Evolutionary conservation across 805 yeast species (phyloP).

Genomic region (Metschnikowia cubensis): DNA sequence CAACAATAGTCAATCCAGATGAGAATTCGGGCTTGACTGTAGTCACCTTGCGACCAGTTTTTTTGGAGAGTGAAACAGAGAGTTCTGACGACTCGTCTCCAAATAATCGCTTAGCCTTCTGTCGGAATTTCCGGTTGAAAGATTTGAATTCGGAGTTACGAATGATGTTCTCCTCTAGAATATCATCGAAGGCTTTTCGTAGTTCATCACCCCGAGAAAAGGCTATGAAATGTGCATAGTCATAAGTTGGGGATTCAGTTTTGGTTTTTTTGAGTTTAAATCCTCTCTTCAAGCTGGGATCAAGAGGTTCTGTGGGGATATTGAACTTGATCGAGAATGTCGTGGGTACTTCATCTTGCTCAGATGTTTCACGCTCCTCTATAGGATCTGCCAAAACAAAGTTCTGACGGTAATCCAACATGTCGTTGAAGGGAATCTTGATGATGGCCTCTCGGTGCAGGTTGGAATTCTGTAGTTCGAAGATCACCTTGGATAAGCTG

Average conservation of each 20-base stretch:
- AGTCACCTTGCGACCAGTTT: slow-evolving; percentile 3
- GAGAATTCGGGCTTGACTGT: slow-evolving; percentile 15
- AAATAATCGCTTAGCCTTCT: slow-evolving; percentile 7
- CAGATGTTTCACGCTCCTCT: slow-evolving; percentile 5
- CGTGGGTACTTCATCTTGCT: slow-evolving; percentile 28
- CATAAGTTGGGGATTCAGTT: background rate
- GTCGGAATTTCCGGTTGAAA: background rate
- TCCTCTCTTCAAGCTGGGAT: slow-evolving; percentile 6
- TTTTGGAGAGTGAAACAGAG: background rate
- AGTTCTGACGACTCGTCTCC: slow-evolving; percentile 6
- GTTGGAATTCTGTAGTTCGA: slow-evolving; percentile 58
- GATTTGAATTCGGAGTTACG: background rate
- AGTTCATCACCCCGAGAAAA: slow-evolving; percentile 48
- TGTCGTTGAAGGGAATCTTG: slow-evolving; percentile 68
- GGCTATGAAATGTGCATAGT: slow-evolving; percentile 54
- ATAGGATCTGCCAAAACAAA: slow-evolving; percentile 40
- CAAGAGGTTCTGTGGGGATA: slow-evolving; percentile 17
- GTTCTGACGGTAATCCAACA: slow-evolving; percentile 57
- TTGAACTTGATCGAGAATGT: slow-evolving; percentile 51
- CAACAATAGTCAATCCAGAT: slow-evolving; percentile 11
- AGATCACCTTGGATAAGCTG: slow-evolving; percentile 68
- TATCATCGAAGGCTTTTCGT: slow-evolving; percentile 34
- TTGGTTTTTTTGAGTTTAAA: background rate
- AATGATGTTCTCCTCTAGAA: slow-evolving; percentile 13
- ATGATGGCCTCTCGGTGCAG: slow-evolving; percentile 68